Evolutionary conservation across 2,329 filamentous ascomycete genomes (phyloP), one percentile per base, ranked within the genome.

Genomic region (Trichoderma gracile): DNA sequence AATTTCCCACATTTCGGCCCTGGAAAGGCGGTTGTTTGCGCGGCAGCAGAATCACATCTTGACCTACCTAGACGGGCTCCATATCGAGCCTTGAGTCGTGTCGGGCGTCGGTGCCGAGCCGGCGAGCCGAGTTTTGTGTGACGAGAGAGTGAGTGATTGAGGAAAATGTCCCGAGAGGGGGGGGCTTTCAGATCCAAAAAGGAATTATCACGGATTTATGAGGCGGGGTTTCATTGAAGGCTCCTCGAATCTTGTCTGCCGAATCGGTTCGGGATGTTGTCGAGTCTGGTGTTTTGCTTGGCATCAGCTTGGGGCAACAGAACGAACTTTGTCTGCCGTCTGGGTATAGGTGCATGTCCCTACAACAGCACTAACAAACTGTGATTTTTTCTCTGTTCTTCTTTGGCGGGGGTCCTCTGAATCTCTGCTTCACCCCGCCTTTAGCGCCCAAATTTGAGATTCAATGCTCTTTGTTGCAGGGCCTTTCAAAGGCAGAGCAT

Each of bases 31-130:
- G 40, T 54, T 53, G 47, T 47, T 33, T 49, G 33, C 47, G 1
- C 30, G 5, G 47, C 27, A n/a, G n/a, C 56, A 49, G 14, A 47
- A 49, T 40, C 23, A 1, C 27, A 45, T 53, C 46, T 61, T 38
- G 6, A 30, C 30, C 30, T 9, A 30, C n/a, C n/a, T n/a, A 5
- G 17, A 53, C 7, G 38, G 47, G 38, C 47, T 62, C 58, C 58
- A 53, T 62, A 15, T 45, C 19, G 58, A 19, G 47, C 57, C 12
- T 30, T 10, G 23, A 30, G 5, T 46, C 19, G 53, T 46, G 58
- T 49, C 58, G 58, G 58, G 40, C 38, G 8, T 53, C 58, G 58
- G 58, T 46, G 58, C 58, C 58, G 58, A 62, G 23, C 19, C 58
- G 58, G 58, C 58, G 43, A 52, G 10, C 25, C 23, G 47, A 43